These are phyloP conservation scores for Leishmania martiniquensis DNA, from an alignment of 208 protist species.

Conservation along the genomic window DNA sequence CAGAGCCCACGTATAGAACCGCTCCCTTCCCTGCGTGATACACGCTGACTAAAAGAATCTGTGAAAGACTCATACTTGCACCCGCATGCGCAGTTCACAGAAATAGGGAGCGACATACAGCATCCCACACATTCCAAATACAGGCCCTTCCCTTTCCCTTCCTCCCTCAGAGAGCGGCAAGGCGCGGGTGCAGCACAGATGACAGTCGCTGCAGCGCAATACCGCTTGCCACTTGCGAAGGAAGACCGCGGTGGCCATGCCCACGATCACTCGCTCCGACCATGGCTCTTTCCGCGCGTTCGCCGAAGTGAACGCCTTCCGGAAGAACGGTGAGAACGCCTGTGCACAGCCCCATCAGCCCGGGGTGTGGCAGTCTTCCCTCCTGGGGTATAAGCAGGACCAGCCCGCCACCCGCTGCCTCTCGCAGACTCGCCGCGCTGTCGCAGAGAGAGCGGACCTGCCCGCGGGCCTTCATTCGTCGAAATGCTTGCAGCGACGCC, in stretches of 20 bases:
- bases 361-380: conserved; percentile 69
- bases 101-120: background rate
- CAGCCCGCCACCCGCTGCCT: conserved; percentile 22
- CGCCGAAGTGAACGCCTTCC: background rate
- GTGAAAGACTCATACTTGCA: background rate
- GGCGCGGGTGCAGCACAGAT: conserved; percentile 64
- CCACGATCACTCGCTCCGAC: no score
- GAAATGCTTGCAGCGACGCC: conserved; percentile 45
- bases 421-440: conserved; percentile 40
- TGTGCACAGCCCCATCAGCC: conserved; percentile 63
- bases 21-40: background rate
- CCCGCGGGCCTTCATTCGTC: conserved; percentile 8
- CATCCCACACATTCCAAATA: background rate
- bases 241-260: conserved; percentile 47
- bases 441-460: conserved; percentile 49
- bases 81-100: background rate
- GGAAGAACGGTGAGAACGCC: conserved; percentile 60
- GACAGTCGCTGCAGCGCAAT: conserved; percentile 87
- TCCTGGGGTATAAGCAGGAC: conserved; percentile 85
- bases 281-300: background rate
- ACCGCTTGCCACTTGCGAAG: conserved; percentile 76
- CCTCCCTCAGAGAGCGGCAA: conserved; percentile 37
- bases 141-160: background rate
- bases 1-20: background rate
- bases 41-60: background rate